Conservation (phyloP, 2,329 filamentous ascomycete species). For the Calycina herbarum region DNA sequence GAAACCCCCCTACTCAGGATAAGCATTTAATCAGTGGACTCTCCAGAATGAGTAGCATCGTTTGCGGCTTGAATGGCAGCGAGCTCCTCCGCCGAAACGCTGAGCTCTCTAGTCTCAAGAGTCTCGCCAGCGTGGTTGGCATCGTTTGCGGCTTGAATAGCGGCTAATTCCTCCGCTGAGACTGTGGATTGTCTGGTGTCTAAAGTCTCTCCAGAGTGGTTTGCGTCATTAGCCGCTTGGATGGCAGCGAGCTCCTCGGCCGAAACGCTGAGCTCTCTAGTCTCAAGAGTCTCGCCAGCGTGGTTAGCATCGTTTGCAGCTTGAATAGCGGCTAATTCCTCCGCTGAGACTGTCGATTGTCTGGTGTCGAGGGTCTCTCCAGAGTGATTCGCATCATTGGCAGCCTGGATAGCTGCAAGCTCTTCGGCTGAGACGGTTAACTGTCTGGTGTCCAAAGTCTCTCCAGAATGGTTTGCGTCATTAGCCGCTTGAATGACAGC, state of each 20-base stretch:
- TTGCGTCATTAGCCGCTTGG: neutral
- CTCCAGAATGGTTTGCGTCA: too few species aligned
- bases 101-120: neutral
- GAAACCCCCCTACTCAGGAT: neutral
- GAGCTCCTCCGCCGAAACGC: neutral
- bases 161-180: neutral
- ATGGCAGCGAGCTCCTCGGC: neutral
- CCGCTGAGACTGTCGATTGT: neutral
- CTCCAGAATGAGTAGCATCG: neutral
- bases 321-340: neutral
- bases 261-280: neutral
- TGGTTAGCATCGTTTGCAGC: conserved; percentile 4
- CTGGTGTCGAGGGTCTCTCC: neutral
- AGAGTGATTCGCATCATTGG: neutral
- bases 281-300: neutral
- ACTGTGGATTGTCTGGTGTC: neutral
- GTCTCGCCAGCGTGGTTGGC: neutral
- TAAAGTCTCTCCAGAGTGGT: neutral
- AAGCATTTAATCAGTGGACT: conserved; percentile 1
- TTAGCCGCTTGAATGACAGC: too few species aligned
- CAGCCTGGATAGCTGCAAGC: neutral
- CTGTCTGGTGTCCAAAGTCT: too few species aligned
- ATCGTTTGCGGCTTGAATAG: neutral
- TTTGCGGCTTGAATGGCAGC: neutral
- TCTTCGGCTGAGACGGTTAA: too few species aligned